Conservation (phyloP, 169 alveolate species). For the Plasmodium relictum region DNA sequence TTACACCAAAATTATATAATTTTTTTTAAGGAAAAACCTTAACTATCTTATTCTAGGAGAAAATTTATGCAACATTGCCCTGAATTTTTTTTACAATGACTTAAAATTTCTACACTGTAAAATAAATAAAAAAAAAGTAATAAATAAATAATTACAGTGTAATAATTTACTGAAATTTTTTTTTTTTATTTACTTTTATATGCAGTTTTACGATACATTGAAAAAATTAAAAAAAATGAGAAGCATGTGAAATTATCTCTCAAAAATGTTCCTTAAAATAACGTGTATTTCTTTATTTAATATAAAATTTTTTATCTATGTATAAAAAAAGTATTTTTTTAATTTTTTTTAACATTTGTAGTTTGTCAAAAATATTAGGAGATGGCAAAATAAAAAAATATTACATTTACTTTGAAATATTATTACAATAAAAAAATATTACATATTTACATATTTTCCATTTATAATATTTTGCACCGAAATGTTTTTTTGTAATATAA, state of each 20-base stretch:
- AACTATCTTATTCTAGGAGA: constrained; percentile 43
- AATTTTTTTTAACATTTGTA: background rate
- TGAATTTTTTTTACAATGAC: constrained; percentile 32
- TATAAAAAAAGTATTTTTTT: background rate
- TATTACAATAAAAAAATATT: too few species aligned
- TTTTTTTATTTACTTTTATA: background rate
- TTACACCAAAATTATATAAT: background rate
- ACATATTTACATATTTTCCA: too few species aligned
- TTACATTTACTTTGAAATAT: too few species aligned
- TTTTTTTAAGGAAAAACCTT: constrained; percentile 35
- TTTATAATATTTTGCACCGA: too few species aligned
- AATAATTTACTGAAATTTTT: background rate
- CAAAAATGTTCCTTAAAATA: background rate
- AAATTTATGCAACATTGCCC: constrained; percentile 46
- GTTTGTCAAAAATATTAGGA: too few species aligned
- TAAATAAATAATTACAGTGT: background rate
- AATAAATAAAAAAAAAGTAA: background rate
- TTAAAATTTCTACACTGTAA: constrained; percentile 48
- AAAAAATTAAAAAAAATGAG: constrained; percentile 6
- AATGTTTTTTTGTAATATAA: too few species aligned
- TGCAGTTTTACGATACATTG: constrained; percentile 45
- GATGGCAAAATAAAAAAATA: too few species aligned
- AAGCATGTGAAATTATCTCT: background rate
- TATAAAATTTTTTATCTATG: background rate
- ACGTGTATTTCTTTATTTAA: background rate